Conservation (phyloP, 2,329 filamentous ascomycete species). For the Curvularia spicifera region DNA sequence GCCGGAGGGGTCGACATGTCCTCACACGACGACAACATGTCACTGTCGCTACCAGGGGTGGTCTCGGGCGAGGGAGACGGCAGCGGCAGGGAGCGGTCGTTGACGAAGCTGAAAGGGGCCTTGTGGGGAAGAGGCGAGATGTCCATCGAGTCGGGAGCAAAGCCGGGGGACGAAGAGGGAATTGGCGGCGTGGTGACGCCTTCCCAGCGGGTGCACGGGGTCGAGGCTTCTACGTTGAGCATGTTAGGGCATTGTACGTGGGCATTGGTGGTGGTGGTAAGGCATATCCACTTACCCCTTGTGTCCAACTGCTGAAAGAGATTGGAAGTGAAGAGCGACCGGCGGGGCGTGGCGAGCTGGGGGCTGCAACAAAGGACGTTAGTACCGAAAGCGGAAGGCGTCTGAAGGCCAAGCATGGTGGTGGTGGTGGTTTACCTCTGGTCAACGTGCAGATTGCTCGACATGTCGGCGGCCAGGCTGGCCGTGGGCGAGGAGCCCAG, state of each 20-base stretch:
- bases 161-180: slow-evolving; percentile 80
- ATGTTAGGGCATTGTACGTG: slow-evolving; percentile 40
- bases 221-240: slow-evolving; percentile 49
- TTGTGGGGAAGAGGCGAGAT: slow-evolving; percentile 91
- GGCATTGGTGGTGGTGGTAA: slow-evolving; percentile 19
- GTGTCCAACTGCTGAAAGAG: slow-evolving; percentile 66
- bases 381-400: slow-evolving; percentile 35
- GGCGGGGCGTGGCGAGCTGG: slow-evolving; percentile 79
- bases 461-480: slow-evolving; percentile 90
- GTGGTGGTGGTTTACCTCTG: slow-evolving; percentile 69
- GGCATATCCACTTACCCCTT: slow-evolving; percentile 61
- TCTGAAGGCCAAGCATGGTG: slow-evolving; percentile 32
- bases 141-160: slow-evolving; percentile 81
- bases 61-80: slow-evolving; percentile 73
- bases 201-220: slow-evolving; percentile 60
- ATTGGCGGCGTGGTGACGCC: slow-evolving; percentile 84
- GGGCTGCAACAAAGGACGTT: slow-evolving; percentile 66
- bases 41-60: slow-evolving; percentile 54
- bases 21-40: slow-evolving; percentile 51
- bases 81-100: slow-evolving; percentile 69
- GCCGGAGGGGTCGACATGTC: slow-evolving; percentile 37
- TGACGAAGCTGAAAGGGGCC: slow-evolving; percentile 65
- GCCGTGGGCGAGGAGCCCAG: slow-evolving; percentile 88
- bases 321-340: slow-evolving; percentile 80
- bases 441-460: slow-evolving; percentile 96